phyloP scores from a whole-genome alignment of 1,284 basidiomycete species.

The Sphagnurus paluster region DNA sequence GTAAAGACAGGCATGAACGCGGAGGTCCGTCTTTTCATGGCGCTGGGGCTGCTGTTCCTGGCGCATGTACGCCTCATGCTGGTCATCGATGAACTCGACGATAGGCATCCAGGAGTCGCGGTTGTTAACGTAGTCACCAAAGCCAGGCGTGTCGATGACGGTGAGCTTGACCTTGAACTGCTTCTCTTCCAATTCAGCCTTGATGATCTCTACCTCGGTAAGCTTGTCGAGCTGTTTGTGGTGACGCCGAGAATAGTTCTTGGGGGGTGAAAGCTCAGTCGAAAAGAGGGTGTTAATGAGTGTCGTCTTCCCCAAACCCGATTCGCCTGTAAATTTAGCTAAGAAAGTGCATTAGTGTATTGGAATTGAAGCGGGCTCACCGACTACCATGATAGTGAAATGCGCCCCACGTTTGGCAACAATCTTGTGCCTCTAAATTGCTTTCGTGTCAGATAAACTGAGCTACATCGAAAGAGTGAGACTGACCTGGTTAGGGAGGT shows the following conservation, averaged over 20 bases:
- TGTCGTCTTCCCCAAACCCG: constrained; percentile 92
- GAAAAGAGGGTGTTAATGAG: constrained; percentile 99
- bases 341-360: not conserved
- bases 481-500: constrained; percentile 95
- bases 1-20: constrained; percentile 97
- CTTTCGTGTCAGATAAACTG: constrained; percentile 14
- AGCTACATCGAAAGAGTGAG: constrained; percentile 1
- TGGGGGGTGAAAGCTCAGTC: constrained; percentile 90
- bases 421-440: constrained; percentile 82
- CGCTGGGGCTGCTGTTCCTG: constrained; percentile 99
- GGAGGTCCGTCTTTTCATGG: constrained; percentile 89
- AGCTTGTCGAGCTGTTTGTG: constrained; percentile 98
- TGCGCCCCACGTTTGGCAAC: constrained; percentile 96
- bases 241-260: constrained; percentile 92
- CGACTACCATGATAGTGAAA: constrained; percentile 99
- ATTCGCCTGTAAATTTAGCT: constrained; percentile 69
- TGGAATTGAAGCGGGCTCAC: constrained; percentile 48
- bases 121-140: constrained; percentile 99
- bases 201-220: constrained; percentile 96
- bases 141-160: constrained; percentile 98
- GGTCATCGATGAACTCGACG: constrained; percentile 99
- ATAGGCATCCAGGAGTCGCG: constrained; percentile 98
- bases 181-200: constrained; percentile 97
- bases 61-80: constrained; percentile 99
- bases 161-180: constrained; percentile 99